Evolutionary conservation across 352 stramenopile species (phyloP).

Genomic region (Phytopythium mirpurense): DNA sequence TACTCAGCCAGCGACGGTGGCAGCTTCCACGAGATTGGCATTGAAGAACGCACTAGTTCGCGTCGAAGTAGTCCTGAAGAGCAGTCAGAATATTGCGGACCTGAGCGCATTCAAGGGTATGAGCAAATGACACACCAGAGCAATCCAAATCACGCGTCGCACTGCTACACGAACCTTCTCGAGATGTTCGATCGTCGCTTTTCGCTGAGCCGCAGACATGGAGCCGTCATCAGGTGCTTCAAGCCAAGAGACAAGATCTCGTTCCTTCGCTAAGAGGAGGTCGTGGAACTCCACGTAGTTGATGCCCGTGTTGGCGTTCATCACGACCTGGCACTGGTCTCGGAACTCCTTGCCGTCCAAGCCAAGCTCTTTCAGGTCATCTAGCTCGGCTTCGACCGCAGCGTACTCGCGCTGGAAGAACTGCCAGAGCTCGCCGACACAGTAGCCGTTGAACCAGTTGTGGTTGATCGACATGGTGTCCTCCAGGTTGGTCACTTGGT

Average conservation of each 20-base stretch:
- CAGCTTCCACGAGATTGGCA: too few relatives aligned
- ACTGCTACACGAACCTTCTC: constrained; percentile 1
- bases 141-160: not conserved
- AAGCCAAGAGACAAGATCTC: constrained; percentile 17
- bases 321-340: constrained; percentile 68
- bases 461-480: constrained; percentile 96
- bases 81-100: not conserved
- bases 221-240: not conserved
- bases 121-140: not conserved
- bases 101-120: too few relatives aligned
- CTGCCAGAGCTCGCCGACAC: constrained; percentile 47
- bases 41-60: not conserved
- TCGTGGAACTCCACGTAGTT: constrained; percentile 64
- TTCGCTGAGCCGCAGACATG: not conserved
- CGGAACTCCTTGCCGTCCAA: constrained; percentile 47
- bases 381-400: constrained; percentile 56
- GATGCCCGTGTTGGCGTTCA: constrained; percentile 76
- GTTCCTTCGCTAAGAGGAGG: constrained; percentile 45
- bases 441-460: constrained; percentile 96
- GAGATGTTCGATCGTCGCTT: not conserved
- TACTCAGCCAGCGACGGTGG: too few relatives aligned
- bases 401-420: constrained; percentile 67
- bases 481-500: constrained; percentile 92
- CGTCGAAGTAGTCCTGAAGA: not conserved
- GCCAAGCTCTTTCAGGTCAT: constrained; percentile 57